A percentile compares a stretch with the other conserved stretches of the same genome.
Evolutionary conservation across 2,329 filamentous ascomycete species (phyloP).

Genomic region (Aureobasidium lini): DNA sequence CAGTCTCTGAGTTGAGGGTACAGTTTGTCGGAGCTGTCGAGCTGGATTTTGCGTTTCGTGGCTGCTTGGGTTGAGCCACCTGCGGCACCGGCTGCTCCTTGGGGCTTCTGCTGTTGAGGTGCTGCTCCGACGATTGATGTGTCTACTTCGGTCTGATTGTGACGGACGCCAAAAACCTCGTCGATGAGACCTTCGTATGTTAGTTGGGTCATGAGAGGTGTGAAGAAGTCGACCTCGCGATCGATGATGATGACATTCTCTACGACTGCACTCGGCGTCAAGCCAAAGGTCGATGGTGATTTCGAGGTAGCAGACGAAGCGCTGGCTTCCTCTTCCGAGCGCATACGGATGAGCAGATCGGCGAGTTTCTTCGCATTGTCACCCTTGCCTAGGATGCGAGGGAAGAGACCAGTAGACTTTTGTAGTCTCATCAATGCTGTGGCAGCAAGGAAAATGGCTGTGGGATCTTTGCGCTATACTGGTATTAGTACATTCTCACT

Average conservation of each 20-base stretch:
- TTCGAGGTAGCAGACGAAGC: constrained; percentile 30
- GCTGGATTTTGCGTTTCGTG: constrained; percentile 72
- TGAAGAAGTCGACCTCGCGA: constrained; percentile 88
- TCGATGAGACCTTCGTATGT: constrained; percentile 96
- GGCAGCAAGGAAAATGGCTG: constrained; percentile 79
- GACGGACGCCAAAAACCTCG: constrained; percentile 82
- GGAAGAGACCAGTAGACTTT: constrained; percentile 85
- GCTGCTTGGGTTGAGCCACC: constrained; percentile 47
- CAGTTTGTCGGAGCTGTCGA: constrained; percentile 83
- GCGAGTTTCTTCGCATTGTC: constrained; percentile 86
- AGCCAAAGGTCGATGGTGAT: constrained; percentile 50
- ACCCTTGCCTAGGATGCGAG: constrained; percentile 88
- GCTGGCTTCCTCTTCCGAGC: constrained; percentile 71
- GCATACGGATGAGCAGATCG: constrained; percentile 82
- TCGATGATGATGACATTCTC: constrained; percentile 94
- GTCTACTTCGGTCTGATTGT: constrained; percentile 90
- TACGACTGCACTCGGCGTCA: constrained; percentile 77
- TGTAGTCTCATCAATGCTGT: constrained; percentile 93
- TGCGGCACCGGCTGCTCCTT: constrained; percentile 25
- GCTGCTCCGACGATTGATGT: constrained; percentile 75
- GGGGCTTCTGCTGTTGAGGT: constrained; percentile 36
- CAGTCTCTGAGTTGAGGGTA: constrained; percentile 82
- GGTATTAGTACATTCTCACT: constrained; percentile 26
- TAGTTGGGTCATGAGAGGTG: constrained; percentile 83
- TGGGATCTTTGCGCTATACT: constrained; percentile 68